Evolutionary conservation across 2,329 filamentous ascomycete species (phyloP), one percentile per base, ranked within the genome.

Genomic region (Colletotrichum tamarilloi): DNA sequence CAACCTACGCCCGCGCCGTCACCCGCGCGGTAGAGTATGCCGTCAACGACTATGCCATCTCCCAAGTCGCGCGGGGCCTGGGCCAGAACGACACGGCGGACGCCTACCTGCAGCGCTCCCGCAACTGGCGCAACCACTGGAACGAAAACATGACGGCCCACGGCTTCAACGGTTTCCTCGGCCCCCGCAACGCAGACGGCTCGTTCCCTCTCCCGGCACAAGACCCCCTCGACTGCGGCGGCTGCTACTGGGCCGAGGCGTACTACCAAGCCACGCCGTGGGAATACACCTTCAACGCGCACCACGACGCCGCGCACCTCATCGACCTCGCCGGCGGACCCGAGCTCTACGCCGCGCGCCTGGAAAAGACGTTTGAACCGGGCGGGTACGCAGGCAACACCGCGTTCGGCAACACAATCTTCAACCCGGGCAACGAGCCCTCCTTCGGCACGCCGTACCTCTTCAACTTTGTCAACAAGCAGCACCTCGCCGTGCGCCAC

Each of bases 101-200:
- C 3, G 91, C 86, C 66, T 94, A 94, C 76, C 84, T 93, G 30
- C 83, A 87, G 58, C 88, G 92, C 9, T 92, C 91, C 0, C 85
- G 87, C 11, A 92, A 93, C 77, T 94, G 92, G 92, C 87, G 90
- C 19, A 93, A 93, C 77, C 92, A 94, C 75, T 94, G 91, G 92
- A 91, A 94, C 78, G 78, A 86, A 0, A 79, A 88, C 59, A 86
- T 90, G 57, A 84, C 83, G 1, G 89, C 89, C 0, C 84, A 92
- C 0, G 88, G 87, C 4, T 93, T 92, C 80, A 86, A 83, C 0
- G 92, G 92, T 0, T 94, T 94, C 78, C 82, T 94, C 5, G 91
- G 91, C 0, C 92, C 92, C 0, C 86, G 90, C 72, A 82, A 71
- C 84, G 84, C 77, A 80, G 88, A 80, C 82, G 90, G 65, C 66